Conservation (phyloP, 1,139 yeast species). For the Sugiyamaella sp. region DNA sequence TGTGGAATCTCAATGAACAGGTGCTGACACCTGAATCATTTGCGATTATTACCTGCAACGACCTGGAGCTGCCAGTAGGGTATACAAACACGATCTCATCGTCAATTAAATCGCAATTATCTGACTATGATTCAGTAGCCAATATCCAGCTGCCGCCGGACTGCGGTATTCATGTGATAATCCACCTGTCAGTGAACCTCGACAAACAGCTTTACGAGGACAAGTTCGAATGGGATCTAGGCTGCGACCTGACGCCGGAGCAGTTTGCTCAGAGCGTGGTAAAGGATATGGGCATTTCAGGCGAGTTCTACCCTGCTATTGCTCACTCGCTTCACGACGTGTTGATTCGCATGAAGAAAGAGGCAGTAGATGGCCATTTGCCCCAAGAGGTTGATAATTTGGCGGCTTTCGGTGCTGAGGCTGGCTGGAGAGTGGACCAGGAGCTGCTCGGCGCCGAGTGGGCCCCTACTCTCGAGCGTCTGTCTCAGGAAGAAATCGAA, state of each 20-base stretch:
- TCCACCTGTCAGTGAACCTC: constrained; percentile 79
- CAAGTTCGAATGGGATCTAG: constrained; percentile 92
- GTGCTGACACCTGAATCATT: constrained; percentile 79
- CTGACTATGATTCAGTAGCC: constrained; percentile 68
- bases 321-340: constrained; percentile 86
- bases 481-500: constrained; percentile 92
- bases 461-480: constrained; percentile 85
- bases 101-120: constrained; percentile 77
- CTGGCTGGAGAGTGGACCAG: constrained; percentile 66
- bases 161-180: constrained; percentile 70
- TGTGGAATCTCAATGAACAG: constrained; percentile 88
- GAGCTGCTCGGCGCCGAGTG: constrained; percentile 72
- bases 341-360: constrained; percentile 73
- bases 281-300: constrained; percentile 76
- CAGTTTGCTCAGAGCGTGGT: constrained; percentile 80
- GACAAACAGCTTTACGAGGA: constrained; percentile 88
- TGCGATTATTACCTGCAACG: constrained; percentile 77
- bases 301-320: constrained; percentile 90
- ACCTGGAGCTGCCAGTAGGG: constrained; percentile 69
- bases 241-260: constrained; percentile 71
- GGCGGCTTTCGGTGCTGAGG: constrained; percentile 60
- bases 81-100: constrained; percentile 68
- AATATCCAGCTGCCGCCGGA: constrained; percentile 66
- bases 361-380: constrained; percentile 74
- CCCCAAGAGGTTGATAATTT: constrained; percentile 62